phyloP scores from a whole-genome alignment of 106 monocot genomes.

The Phalaenopsis aphrodite region DNA sequence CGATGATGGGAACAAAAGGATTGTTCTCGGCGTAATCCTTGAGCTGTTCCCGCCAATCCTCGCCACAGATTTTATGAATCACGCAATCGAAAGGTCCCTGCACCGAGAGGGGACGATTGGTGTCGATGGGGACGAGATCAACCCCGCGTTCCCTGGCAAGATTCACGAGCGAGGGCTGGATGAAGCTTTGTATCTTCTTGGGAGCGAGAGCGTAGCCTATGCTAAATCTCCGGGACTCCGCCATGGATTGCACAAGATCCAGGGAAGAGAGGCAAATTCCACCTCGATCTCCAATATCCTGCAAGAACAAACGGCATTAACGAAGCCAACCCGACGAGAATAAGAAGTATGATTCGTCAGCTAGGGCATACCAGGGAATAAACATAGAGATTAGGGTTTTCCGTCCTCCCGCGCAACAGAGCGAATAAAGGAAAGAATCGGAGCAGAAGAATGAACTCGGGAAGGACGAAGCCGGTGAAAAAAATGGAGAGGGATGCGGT shows the following conservation, averaged over 20 bases:
- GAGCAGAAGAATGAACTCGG: not conserved
- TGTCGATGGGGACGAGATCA: slow-evolving; percentile 54
- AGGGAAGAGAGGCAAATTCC: not conserved
- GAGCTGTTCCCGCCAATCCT: slow-evolving; percentile 39
- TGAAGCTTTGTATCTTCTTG: slow-evolving; percentile 51
- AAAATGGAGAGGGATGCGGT: not conserved
- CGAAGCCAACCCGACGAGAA: not conserved
- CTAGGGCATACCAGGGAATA: slow-evolving; percentile 10
- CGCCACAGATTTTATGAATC: slow-evolving; percentile 50
- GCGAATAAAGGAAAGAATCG: not conserved
- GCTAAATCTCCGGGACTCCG: slow-evolving; percentile 18
- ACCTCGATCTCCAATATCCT: slow-evolving; percentile 7
- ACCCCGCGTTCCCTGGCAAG: slow-evolving; percentile 29
- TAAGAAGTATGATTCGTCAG: not conserved
- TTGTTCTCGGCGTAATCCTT: slow-evolving; percentile 15
- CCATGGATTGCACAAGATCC: slow-evolving; percentile 10
- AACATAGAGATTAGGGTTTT: slow-evolving; percentile 12
- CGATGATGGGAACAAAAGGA: slow-evolving; percentile 47
- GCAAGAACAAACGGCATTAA: slow-evolving; percentile 7
- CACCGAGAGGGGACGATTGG: slow-evolving; percentile 14
- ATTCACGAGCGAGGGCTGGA: slow-evolving; percentile 43
- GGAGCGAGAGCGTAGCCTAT: slow-evolving; percentile 51
- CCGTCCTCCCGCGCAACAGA: not conserved
- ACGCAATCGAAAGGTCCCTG: slow-evolving; percentile 66
- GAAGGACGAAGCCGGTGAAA: not conserved